Evolutionary conservation across 768 basidiomycete species (phyloP).

Genomic region (Kwoniella sp.): DNA sequence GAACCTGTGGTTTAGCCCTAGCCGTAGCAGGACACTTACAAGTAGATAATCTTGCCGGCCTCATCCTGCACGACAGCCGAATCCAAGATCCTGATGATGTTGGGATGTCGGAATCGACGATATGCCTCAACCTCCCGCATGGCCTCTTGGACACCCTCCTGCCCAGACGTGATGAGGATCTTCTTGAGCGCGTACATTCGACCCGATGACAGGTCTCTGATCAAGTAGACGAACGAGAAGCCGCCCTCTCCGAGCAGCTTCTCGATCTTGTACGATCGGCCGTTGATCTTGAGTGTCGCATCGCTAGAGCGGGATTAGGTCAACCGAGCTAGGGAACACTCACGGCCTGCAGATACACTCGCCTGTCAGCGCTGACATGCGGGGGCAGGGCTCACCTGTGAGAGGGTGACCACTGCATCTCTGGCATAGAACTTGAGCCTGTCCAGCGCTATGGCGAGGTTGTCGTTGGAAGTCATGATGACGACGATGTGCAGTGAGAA

Average conservation of each 20-base stretch:
- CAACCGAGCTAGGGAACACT: constrained; percentile 55
- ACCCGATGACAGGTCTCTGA: constrained; percentile 53
- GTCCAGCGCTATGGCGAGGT: constrained; percentile 46
- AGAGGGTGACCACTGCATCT: constrained; percentile 45
- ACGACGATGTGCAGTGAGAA: too few relatives aligned
- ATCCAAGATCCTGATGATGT: constrained; percentile 93
- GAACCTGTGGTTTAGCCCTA: constrained; percentile 55
- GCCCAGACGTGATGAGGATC: constrained; percentile 45
- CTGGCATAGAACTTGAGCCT: constrained; percentile 47
- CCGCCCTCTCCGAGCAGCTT: constrained; percentile 92
- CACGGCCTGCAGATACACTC: constrained; percentile 47
- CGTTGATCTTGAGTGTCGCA: constrained; percentile 90
- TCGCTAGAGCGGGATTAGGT: constrained; percentile 43
- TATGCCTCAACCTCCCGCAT: constrained; percentile 80
- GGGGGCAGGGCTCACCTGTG: constrained; percentile 27
- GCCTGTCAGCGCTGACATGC: constrained; percentile 7
- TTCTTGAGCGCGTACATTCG: constrained; percentile 95
- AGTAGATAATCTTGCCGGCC: constrained; percentile 89
- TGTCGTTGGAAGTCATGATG: constrained; percentile 34
- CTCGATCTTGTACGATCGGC: constrained; percentile 85
- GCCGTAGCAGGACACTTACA: constrained; percentile 50
- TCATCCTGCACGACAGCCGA: constrained; percentile 92
- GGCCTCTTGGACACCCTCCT: constrained; percentile 63
- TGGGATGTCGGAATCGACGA: constrained; percentile 90
- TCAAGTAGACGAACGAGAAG: constrained; percentile 51